Evolutionary conservation across 306 rosid species (phyloP).

Genomic region (Oemleria cerasiformis): DNA sequence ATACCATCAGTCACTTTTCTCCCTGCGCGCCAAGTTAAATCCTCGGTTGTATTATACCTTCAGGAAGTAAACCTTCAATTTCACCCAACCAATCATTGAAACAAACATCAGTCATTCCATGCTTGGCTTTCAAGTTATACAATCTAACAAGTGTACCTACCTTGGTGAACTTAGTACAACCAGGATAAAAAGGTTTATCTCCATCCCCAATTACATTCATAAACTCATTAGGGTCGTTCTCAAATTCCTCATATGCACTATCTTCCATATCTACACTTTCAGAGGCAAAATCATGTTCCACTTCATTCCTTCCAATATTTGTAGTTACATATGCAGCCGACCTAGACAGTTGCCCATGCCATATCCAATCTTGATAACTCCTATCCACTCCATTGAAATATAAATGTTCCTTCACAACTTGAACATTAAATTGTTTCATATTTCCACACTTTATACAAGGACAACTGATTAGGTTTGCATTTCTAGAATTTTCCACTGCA

Average conservation of each 20-base stretch:
- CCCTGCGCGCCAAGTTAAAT: background rate
- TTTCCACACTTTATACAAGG: background rate
- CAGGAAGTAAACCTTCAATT: too few species aligned
- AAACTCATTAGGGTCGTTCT: background rate
- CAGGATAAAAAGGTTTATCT: background rate
- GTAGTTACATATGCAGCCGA: background rate
- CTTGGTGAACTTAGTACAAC: background rate
- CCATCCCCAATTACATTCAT: background rate
- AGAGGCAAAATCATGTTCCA: background rate
- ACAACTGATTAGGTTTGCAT: background rate
- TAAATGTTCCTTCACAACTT: background rate
- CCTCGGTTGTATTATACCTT: too few species aligned
- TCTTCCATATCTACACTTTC: background rate
- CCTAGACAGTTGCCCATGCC: background rate
- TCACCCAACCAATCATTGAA: too few species aligned
- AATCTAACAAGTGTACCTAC: too few species aligned
- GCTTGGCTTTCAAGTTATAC: too few species aligned
- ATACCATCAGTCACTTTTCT: background rate
- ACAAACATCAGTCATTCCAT: background rate
- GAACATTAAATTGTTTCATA: background rate
- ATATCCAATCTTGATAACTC: background rate
- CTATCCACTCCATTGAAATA: background rate
- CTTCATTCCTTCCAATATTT: background rate
- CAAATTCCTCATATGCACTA: too few species aligned
- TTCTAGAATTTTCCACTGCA: background rate